Base-by-base conservation (phyloP, 768 basidiomycete genomes). In the Podaxis pistillaris region DNA sequence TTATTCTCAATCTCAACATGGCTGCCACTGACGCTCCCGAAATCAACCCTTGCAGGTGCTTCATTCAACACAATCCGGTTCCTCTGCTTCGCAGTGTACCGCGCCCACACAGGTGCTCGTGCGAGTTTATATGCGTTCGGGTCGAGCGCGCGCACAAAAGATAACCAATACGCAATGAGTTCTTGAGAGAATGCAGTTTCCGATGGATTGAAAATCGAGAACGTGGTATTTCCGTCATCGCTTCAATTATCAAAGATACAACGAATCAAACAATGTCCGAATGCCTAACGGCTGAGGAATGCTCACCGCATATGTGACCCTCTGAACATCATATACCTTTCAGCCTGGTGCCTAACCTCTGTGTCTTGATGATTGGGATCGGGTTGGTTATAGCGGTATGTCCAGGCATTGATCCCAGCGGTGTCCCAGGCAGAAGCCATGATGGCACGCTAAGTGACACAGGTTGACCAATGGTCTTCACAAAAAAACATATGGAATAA, bases 261-360 rank as follows among this genome's bases (percentile, higher is more conserved):
- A 33, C 33, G 9, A 38, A 28, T 41, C 0, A 56, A 53, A 8
- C 19, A 17, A 50, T 22, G 40, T 13, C 57, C 3, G 33, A 17
- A 26, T 24, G 19, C 0, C 22, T 9, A 26, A 24, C 13, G 8
- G 4, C 5, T 28, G 9, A 7, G 8, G 8, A 50, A 24, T 46
- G 46, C 8, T 26, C 19, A 86, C 87, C 86, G 86, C 30, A 85
- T 86, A 62, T 82, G 83, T 2, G 77, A 80, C 1, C 88, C 86
- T 19, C 72, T 70, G 74, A 86, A 87, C 86, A 87, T 83, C 84
- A 86, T 86, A 82, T 83, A 87, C 66, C 87, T 86, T 68, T 86
- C 87, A 0, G 87, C 78, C 3, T 86, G 80, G 64, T 87, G 86
- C 1, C 58, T 70, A 1, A 83, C 81, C 7, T 55, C 73, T 1